Evolutionary conservation across 2,329 filamentous ascomycete genomes (phyloP), one percentile per base, ranked within the genome.

Genomic region (Ceratocystiopsis sp.): DNA sequence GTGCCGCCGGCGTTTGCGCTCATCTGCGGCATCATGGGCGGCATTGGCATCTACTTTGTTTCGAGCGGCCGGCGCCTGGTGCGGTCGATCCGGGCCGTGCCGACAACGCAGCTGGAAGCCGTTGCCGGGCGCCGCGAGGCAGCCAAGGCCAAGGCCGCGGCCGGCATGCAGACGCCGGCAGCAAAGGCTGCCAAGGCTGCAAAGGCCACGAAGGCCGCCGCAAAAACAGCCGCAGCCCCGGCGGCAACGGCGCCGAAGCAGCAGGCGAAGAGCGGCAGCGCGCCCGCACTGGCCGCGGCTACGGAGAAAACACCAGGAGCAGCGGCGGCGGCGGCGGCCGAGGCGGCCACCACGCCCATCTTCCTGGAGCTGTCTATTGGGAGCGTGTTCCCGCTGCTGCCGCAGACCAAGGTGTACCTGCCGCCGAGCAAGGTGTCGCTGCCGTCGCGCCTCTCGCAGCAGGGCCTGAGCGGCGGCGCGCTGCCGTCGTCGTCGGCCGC

Each of bases 31-130:
- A 55, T 72, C 44, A 75, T 81, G 63, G 71, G 65, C 42, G 63
- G 61, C 35, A 66, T 80, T 56, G 79, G 76, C 46, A 68, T 68
- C 38, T 70, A 71, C 48, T 71, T 81, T 50, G 55, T 79, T 37
- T 54, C 71, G 44, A 69, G 73, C 53, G 73, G 77, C 8, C 57
- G 64, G 21, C 66, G 68, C 42, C 64, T 83, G 40, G 67, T 84
- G 50, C 66, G 65, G 42, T 59, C 58, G 36, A 74, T 82, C 53
- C 69, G 67, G 29, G 65, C 76, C 14, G 58, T 79, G 15, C 70
- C 69, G 2, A 50, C 57, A 10, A 39, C 51, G n/a, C 44, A 42
- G 34, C n/a, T 46, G 11, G 41, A 45, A 12, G 34, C 39, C 12
- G 29, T 46, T 4, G 40, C 39, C 25, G 41, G 34, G 35, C 41